A percentile compares a stretch with the other conserved stretches of the same genome.
phyloP scores from a whole-genome alignment of 345 rosid species.

The Crucihimalaya himalaica region DNA sequence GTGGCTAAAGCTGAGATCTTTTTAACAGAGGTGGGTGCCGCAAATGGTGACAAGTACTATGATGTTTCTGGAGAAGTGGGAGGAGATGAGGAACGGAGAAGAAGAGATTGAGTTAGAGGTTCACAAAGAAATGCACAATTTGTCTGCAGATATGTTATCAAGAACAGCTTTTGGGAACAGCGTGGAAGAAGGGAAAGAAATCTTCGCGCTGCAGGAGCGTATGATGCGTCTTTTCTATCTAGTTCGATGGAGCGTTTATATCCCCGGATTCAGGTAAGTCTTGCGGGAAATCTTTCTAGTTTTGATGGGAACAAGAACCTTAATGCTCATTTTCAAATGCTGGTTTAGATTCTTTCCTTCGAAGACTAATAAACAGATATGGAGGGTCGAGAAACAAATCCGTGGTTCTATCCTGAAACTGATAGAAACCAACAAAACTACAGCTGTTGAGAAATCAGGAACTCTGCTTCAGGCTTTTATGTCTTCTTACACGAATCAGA shows the following conservation, averaged over 20 bases:
- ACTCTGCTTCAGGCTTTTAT: constrained; percentile 61
- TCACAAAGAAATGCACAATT: constrained; percentile 56
- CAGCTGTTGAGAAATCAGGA: constrained; percentile 39
- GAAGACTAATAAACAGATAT: constrained; percentile 70
- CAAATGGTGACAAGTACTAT: constrained; percentile 57
- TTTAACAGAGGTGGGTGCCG: constrained; percentile 52
- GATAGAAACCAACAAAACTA: constrained; percentile 44
- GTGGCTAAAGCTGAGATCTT: constrained; percentile 2
- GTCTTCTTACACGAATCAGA: constrained; percentile 52
- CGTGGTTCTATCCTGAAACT: constrained; percentile 56
- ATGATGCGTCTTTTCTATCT: constrained; percentile 57
- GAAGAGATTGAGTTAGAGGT: constrained; percentile 71
- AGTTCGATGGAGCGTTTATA: constrained; percentile 60
- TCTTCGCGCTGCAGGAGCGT: constrained; percentile 70
- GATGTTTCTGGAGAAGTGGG: constrained; percentile 68
- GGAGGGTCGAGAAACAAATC: constrained; percentile 70
- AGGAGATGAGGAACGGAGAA: constrained; percentile 53
- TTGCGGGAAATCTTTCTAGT: background rate
- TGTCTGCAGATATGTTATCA: constrained; percentile 75
- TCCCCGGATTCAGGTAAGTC: constrained; percentile 81
- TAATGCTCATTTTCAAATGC: background rate
- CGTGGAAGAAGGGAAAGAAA: constrained; percentile 69
- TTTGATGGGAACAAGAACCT: background rate
- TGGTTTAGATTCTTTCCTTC: constrained; percentile 69
- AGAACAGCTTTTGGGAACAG: constrained; percentile 89